Conservation (phyloP, 768 basidiomycete genomes). For the Termitomyces bulborhizus region DNA sequence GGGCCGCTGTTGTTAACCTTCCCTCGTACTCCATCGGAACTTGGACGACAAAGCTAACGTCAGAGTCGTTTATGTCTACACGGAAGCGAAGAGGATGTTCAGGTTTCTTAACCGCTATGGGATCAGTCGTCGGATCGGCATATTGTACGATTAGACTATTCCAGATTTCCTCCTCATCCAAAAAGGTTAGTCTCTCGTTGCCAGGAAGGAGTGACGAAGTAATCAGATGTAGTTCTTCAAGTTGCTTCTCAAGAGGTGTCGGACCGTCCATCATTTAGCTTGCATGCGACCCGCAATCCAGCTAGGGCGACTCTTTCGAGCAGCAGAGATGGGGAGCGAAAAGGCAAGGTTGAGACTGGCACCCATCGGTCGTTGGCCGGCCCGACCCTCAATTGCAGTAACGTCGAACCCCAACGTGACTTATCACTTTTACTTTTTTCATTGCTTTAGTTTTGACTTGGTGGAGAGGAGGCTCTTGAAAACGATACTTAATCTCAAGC, state of each 20-base stretch:
- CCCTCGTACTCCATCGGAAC: constrained; percentile 13
- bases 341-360: no score
- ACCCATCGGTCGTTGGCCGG: no score
- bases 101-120: constrained; percentile 9
- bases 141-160: background rate
- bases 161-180: constrained; percentile 27
- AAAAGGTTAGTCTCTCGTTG: constrained; percentile 44
- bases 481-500: no score
- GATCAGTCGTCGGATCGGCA: background rate
- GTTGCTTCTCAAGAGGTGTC: constrained; percentile 4
- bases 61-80: constrained; percentile 22
- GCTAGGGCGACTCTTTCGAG: no score
- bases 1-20: constrained; percentile 1
- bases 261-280: background rate
- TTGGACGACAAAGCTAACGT: constrained; percentile 31
- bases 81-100: constrained; percentile 26
- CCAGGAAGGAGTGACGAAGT: constrained; percentile 53
- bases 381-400: no score
- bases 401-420: no score
- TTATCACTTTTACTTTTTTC: no score
- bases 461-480: no score
- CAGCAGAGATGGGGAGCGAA: no score
- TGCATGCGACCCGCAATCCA: background rate
- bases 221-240: constrained; percentile 57
- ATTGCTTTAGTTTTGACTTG: no score